phyloP scores from a whole-genome alignment of 768 basidiomycete genomes.

The Pleurotus eryngii region DNA sequence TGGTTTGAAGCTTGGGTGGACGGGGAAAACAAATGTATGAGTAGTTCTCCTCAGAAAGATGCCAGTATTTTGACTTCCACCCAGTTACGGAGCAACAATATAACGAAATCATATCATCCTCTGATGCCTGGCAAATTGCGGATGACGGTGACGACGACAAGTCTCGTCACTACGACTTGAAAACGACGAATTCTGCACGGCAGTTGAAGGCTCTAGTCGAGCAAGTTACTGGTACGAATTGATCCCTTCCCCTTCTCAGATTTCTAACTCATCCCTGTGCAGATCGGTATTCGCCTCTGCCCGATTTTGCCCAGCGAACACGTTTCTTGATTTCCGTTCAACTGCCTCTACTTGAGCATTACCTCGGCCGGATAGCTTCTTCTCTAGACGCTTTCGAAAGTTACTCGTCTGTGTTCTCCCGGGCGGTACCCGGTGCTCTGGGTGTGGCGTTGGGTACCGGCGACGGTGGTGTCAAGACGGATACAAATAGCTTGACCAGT shows the following conservation, averaged over 20 bases:
- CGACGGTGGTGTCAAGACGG: conserved; percentile 39
- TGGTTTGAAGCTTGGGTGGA: conserved; percentile 93
- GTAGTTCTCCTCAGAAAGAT: conserved; percentile 4
- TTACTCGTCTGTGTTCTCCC: conserved; percentile 81
- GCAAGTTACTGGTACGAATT: conserved; percentile 76
- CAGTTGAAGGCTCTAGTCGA: conserved; percentile 83
- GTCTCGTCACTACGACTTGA: conserved; percentile 37
- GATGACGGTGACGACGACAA: conserved; percentile 57
- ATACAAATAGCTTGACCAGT: conserved; percentile 66
- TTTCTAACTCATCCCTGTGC: not conserved
- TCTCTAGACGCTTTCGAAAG: conserved; percentile 95
- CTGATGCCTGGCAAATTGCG: conserved; percentile 84
- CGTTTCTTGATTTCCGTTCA: conserved; percentile 86
- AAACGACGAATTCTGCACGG: conserved; percentile 80
- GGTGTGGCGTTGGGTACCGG: conserved; percentile 49
- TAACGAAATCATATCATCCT: conserved; percentile 71
- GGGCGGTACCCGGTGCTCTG: conserved; percentile 90
- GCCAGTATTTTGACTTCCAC: not conserved
- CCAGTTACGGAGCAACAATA: conserved; percentile 88
- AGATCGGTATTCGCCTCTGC: conserved; percentile 93
- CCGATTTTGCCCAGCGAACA: conserved; percentile 69
- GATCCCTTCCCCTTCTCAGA: not conserved
- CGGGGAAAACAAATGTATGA: conserved; percentile 86
- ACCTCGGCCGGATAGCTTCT: conserved; percentile 71
- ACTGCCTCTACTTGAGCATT: conserved; percentile 77